These are phyloP conservation scores for Amphicarpaea edgeworthii DNA, from an alignment of 306 rosid genomes.

Conservation along the genomic window DNA sequence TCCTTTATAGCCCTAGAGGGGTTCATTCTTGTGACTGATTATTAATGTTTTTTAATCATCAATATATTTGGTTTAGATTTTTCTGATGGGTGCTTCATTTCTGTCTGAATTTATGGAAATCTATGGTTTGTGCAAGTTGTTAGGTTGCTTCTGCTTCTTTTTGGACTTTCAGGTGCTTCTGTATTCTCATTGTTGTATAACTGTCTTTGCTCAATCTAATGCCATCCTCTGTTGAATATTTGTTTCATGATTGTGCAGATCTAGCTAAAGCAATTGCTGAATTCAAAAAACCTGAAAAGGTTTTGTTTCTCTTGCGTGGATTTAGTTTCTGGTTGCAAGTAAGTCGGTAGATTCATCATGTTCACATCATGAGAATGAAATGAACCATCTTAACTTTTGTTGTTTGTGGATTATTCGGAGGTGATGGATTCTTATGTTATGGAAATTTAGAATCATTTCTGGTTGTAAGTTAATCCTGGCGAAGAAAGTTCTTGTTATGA, in stretches of 20 bases:
- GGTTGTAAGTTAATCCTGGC: constrained; percentile 3
- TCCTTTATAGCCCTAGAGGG: not conserved
- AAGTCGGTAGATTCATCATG: constrained; percentile 44
- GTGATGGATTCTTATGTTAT: not conserved
- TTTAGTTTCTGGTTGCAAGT: constrained; percentile 82
- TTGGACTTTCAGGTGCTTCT: constrained; percentile 16
- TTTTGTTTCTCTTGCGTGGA: constrained; percentile 77
- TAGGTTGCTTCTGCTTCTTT: constrained; percentile 28
- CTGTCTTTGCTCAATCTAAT: constrained; percentile 28
- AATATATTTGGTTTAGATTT: constrained; percentile 20
- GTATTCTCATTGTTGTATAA: not conserved
- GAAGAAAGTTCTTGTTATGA: not conserved
- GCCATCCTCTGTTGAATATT: constrained; percentile 20
- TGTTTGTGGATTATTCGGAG: constrained; percentile 21
- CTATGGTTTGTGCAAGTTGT: constrained; percentile 29
- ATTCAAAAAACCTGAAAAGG: constrained; percentile 49
- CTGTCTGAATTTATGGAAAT: constrained; percentile 1
- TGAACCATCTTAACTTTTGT: not conserved
- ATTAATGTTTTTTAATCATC: constrained; percentile 19
- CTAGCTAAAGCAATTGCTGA: constrained; percentile 46
- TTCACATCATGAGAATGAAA: not conserved
- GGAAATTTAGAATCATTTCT: constrained; percentile 14
- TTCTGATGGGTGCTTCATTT: constrained; percentile 22
- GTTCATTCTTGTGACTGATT: constrained; percentile 16
- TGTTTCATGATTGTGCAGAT: constrained; percentile 59